Evolutionary conservation across 345 rosid species (phyloP), one percentile per base, ranked within the genome.

Genomic region (Firmiana major): DNA sequence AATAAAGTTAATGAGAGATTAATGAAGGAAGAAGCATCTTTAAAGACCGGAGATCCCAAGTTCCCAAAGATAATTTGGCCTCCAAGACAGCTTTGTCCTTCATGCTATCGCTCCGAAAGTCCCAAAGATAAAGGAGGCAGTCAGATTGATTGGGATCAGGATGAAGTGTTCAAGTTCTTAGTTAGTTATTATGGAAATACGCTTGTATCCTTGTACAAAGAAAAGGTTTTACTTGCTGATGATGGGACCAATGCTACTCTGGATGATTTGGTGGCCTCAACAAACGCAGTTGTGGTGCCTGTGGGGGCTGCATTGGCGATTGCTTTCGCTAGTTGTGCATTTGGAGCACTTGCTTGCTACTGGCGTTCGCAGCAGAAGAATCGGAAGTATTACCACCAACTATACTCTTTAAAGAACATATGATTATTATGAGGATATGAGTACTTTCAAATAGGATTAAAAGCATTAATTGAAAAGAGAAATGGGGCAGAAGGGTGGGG

Each of bases 241-340:
- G 89, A 84, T 77, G 86, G 74, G 22, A 81, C 70, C 9, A 79
- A 73, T 64, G 84, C 79, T 48, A 82, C 82, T 71, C 67, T 82
- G 24, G 98, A 90, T 75, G 93, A 96, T 36, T 78, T 83, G 79
- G 89, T 83, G 31, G 85, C 83, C 24, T 85, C 97, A 13, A 88
- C 88, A n/a, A 91, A 86, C 79, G 97, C 97, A 12, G 82, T 96
- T 11, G 94, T 90, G 67, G 98, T 93, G 77, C 99, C 97, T 6
- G 83, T 93, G n/a, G 99, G 98, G 68, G 97, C 99, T 75, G 99
- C 99, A 26, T 84, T 96, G 85, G 99, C 99, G 6, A 91, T 96
- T 76, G 98, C 99, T 38, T 83, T 96, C 40, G 97, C 97, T 58
- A 96, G 99, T 88, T 92, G 98, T 80, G 98, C 93, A 43, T 93